These are phyloP conservation scores for Lunularia cruciata DNA, from an alignment of 225 moss, liverwort and hornwort genomes.

Conservation along the genomic window DNA sequence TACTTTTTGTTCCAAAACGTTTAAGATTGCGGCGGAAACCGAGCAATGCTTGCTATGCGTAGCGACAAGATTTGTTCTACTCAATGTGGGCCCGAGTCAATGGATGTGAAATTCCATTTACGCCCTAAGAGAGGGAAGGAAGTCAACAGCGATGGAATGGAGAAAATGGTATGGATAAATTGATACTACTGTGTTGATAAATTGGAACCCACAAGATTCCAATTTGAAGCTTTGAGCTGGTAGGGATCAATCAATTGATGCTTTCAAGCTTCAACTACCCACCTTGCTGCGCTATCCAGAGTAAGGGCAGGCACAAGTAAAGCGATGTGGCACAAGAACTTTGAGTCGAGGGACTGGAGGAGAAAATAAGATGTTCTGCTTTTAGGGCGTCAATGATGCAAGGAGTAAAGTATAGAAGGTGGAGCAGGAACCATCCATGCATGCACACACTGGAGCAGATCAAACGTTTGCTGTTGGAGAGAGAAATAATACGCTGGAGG, in stretches of 20 bases:
- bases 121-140: no score
- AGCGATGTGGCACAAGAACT: background rate
- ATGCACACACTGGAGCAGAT: background rate
- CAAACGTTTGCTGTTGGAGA: background rate
- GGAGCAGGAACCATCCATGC: background rate
- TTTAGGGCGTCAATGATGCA: background rate
- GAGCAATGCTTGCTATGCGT: no score
- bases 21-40: no score
- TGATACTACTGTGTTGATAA: no score
- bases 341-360: background rate
- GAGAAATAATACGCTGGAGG: no score
- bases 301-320: background rate
- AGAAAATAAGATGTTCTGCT: background rate
- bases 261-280: background rate
- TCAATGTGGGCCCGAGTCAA: no score
- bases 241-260: background rate
- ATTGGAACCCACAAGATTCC: no score
- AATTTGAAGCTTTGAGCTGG: background rate
- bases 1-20: no score
- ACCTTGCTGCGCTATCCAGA: conserved; percentile 6
- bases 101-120: no score
- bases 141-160: no score
- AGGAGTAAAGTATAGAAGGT: background rate
- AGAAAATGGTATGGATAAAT: no score
- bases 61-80: no score